Percentiles rank a stretch among this genome's conserved stretches.
Conservation (phyloP, 108 stramenopile genomes). For the Bacterosira constricta region DNA sequence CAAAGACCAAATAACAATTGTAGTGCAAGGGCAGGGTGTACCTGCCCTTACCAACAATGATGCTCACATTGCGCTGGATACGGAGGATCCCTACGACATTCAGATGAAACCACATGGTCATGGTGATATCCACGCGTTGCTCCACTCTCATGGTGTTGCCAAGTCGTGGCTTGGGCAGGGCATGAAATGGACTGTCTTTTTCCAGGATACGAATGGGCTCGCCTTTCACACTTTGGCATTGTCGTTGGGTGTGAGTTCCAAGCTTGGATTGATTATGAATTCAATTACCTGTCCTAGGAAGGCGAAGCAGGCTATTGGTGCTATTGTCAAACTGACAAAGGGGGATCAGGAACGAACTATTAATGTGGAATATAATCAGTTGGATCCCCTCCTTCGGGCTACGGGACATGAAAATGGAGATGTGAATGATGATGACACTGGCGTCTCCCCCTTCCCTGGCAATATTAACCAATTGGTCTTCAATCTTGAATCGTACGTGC, state of each 20-base stretch:
- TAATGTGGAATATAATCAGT: slow-evolving; percentile 99
- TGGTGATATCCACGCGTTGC: slow-evolving; percentile 97
- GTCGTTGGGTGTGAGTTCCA: slow-evolving; percentile 89
- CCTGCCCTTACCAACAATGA: slow-evolving; percentile 91
- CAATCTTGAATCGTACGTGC: slow-evolving; percentile 79
- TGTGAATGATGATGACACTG: slow-evolving; percentile 92
- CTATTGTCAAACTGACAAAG: slow-evolving; percentile 89
- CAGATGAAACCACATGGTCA: slow-evolving; percentile 99
- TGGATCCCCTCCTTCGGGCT: slow-evolving; percentile 94
- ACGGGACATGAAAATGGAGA: slow-evolving; percentile 89
- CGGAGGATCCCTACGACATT: slow-evolving; percentile 70
- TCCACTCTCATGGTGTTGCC: slow-evolving; percentile 88
- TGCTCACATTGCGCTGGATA: slow-evolving; percentile 87
- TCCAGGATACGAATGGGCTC: slow-evolving; percentile 99
- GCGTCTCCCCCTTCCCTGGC: slow-evolving; percentile 95
- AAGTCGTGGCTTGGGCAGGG: slow-evolving; percentile 78
- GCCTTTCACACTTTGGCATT: slow-evolving; percentile 93
- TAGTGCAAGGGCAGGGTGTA: slow-evolving; percentile 96
- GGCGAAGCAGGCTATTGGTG: slow-evolving; percentile 98
- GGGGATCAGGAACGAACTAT: slow-evolving; percentile 59
- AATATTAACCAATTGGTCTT: slow-evolving; percentile 98
- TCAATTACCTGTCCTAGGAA: slow-evolving; percentile 94
- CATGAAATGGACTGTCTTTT: slow-evolving; percentile 91
- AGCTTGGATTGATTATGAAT: slow-evolving; percentile 92
- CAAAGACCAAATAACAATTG: slow-evolving; percentile 87